Evolutionary conservation across 2,329 filamentous ascomycete genomes (phyloP).

Genomic region (Neofusicoccum cordaticola): DNA sequence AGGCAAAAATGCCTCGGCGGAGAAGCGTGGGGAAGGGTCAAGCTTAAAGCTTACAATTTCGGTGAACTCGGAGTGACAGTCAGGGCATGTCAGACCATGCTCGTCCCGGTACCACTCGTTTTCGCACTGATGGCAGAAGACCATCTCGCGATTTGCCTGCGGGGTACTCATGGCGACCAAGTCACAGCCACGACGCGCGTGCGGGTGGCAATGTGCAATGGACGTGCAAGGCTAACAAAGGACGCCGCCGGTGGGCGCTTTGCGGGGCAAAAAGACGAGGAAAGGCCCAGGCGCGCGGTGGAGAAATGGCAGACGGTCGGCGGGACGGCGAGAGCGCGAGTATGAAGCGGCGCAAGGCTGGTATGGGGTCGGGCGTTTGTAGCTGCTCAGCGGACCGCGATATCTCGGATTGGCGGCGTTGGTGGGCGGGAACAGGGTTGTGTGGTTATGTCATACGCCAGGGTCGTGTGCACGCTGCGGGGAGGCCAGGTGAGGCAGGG

Average conservation of each 20-base stretch:
- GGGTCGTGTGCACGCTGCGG: background rate
- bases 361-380: background rate
- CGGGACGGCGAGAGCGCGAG: background rate
- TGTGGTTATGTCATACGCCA: slow-evolving; percentile 10
- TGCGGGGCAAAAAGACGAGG: background rate
- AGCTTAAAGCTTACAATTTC: slow-evolving; percentile 69
- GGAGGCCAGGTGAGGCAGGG: background rate
- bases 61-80: slow-evolving; percentile 73
- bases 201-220: background rate
- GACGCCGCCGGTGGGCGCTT: background rate
- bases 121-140: slow-evolving; percentile 80
- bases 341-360: background rate
- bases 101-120: slow-evolving; percentile 78
- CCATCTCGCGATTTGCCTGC: slow-evolving; percentile 55
- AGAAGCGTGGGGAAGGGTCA: slow-evolving; percentile 5
- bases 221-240: slow-evolving; percentile 2
- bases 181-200: slow-evolving; percentile 4
- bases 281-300: background rate
- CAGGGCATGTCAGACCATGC: slow-evolving; percentile 68
- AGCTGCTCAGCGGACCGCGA: background rate
- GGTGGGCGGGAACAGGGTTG: too few relatives aligned
- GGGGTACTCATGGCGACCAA: background rate
- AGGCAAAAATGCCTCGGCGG: background rate
- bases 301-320: background rate
- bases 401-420: slow-evolving; percentile 6